Conservation (phyloP, 2,329 filamentous ascomycete species). For the Aspergillus fijiensis region DNA sequence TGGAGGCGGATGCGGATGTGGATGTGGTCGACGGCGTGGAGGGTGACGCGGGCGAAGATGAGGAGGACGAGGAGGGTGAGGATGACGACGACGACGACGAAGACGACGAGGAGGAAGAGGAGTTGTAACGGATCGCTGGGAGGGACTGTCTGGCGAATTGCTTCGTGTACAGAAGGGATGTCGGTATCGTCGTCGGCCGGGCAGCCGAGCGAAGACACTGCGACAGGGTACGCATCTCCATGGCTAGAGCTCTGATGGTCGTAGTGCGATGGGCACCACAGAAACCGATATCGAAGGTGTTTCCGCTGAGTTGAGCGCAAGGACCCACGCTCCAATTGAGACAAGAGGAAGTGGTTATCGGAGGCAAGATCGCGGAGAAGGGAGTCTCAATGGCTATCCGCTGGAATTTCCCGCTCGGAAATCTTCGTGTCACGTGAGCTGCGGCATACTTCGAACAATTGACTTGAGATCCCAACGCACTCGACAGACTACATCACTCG, state of each 20-base stretch:
- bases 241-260: slow-evolving; percentile 13
- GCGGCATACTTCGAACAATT: neutral
- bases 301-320: too few species aligned
- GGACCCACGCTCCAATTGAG: neutral
- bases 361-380: neutral
- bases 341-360: neutral
- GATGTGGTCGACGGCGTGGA: too few species aligned
- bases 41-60: neutral
- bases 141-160: slow-evolving; percentile 16
- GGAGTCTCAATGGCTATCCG: slow-evolving; percentile 2
- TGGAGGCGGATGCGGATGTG: neutral
- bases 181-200: slow-evolving; percentile 29
- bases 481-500: neutral
- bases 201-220: slow-evolving; percentile 28
- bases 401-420: slow-evolving; percentile 16
- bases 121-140: slow-evolving; percentile 14
- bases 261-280: neutral
- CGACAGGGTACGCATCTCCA: slow-evolving; percentile 35
- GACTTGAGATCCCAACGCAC: neutral
- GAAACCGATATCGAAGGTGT: neutral
- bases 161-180: slow-evolving; percentile 26
- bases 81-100: neutral
- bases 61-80: neutral
- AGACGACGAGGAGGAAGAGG: slow-evolving; percentile 25
- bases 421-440: slow-evolving; percentile 16